Evolutionary conservation across 2,329 filamentous ascomycete genomes (phyloP).

Genomic region (Talaromyces sp.): DNA sequence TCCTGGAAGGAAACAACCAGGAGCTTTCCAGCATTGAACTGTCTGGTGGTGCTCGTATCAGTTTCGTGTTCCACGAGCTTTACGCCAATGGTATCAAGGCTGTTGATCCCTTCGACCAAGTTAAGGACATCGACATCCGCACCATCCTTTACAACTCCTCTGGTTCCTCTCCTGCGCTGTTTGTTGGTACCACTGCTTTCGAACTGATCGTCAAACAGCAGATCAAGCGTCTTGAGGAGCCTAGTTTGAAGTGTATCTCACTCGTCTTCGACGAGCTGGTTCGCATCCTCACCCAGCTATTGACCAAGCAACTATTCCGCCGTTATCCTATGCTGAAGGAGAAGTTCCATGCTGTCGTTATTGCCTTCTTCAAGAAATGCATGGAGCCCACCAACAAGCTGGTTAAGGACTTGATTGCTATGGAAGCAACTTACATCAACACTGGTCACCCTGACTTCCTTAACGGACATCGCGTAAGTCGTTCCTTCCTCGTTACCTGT

Average conservation of each 20-base stretch:
- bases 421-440: conserved; percentile 98
- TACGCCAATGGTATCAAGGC: conserved; percentile 98
- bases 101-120: conserved; percentile 93
- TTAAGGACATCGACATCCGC: conserved; percentile 97
- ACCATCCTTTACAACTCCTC: conserved; percentile 98
- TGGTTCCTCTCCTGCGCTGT: conserved; percentile 93
- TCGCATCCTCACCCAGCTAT: conserved; percentile 86
- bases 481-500: not conserved
- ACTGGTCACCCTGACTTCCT: conserved; percentile 97
- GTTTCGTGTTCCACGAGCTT: conserved; percentile 98
- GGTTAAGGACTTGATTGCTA: conserved; percentile 85
- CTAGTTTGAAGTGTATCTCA: conserved; percentile 94
- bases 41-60: conserved; percentile 95
- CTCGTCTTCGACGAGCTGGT: conserved; percentile 97
- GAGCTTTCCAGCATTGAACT: conserved; percentile 93
- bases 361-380: conserved; percentile 94
- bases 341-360: conserved; percentile 91
- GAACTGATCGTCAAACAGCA: conserved; percentile 98
- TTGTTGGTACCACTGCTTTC: conserved; percentile 97
- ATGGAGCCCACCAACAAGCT: conserved; percentile 99
- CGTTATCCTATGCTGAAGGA: conserved; percentile 95
- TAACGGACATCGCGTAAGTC: conserved; percentile 80
- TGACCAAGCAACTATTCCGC: conserved; percentile 86
- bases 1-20: conserved; percentile 94
- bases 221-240: conserved; percentile 94